Conservation (phyloP, 1,139 yeast genomes). For the Pneumocystis wakefieldiae region DNA sequence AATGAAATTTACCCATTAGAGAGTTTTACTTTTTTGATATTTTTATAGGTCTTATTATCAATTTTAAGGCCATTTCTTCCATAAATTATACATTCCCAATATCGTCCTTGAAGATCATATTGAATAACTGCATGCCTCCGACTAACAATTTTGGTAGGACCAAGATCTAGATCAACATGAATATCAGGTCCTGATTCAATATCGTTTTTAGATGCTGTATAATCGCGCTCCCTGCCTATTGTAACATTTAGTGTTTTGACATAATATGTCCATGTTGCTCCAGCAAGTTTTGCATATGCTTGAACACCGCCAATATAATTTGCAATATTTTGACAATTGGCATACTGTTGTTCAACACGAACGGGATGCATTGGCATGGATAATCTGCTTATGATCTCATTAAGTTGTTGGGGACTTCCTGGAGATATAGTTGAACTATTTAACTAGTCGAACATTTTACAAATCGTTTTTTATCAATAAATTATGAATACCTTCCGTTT, state of each 20-base stretch:
- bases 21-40: slow-evolving; percentile 37
- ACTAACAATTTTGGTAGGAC: slow-evolving; percentile 85
- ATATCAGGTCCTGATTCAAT: slow-evolving; percentile 28
- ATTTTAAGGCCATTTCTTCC: slow-evolving; percentile 92
- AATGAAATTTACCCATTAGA: slow-evolving; percentile 40
- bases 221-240: slow-evolving; percentile 55
- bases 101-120: slow-evolving; percentile 56
- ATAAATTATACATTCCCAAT: slow-evolving; percentile 70
- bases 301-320: slow-evolving; percentile 74
- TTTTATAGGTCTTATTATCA: slow-evolving; percentile 42
- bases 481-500: not conserved
- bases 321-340: slow-evolving; percentile 40
- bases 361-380: slow-evolving; percentile 18
- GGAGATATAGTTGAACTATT: not conserved
- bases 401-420: slow-evolving; percentile 13
- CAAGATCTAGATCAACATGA: slow-evolving; percentile 67
- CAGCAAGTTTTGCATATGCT: slow-evolving; percentile 51
- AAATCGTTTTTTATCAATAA: no score
- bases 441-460: not conserved
- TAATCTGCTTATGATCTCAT: slow-evolving; percentile 21
- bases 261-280: slow-evolving; percentile 78
- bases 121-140: slow-evolving; percentile 75
- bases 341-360: slow-evolving; percentile 34
- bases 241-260: slow-evolving; percentile 66
- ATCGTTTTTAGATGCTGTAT: slow-evolving; percentile 16